Conservation (phyloP, 2,329 filamentous ascomycete species). For the Beauveria australis region DNA sequence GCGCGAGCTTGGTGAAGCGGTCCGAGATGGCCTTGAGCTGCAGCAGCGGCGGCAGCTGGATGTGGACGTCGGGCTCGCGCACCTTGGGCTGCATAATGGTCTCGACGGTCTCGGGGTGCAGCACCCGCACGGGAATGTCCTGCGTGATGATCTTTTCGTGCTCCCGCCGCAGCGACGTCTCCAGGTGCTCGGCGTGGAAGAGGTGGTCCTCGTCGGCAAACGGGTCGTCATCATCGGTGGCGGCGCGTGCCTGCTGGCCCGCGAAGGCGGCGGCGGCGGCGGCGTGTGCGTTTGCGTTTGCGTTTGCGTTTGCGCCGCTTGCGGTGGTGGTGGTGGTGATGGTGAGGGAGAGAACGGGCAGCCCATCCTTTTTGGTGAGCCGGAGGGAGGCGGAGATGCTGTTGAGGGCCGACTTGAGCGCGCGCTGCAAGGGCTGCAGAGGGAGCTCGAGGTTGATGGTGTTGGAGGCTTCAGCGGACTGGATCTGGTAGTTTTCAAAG, state of each 20-base stretch:
- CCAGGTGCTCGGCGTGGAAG: conserved; percentile 43
- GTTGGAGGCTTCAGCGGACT: conserved; percentile 74
- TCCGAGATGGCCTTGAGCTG: conserved; percentile 93
- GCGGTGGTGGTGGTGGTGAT: conserved; percentile 68
- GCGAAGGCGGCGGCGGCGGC: conserved; percentile 14
- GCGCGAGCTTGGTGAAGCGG: conserved; percentile 81
- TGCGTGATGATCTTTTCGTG: conserved; percentile 91
- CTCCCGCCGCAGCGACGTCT: conserved; percentile 54
- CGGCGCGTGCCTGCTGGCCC: conserved; percentile 19
- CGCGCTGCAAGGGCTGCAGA: conserved; percentile 76
- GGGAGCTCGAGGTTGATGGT: conserved; percentile 96
- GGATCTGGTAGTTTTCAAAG: conserved; percentile 76
- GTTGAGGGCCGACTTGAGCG: conserved; percentile 80
- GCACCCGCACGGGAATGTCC: conserved; percentile 88
- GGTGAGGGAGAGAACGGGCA: conserved; percentile 82
- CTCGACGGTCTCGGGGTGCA: conserved; percentile 76
- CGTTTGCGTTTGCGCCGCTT: conserved; percentile 23
- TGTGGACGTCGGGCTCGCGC: conserved; percentile 87
- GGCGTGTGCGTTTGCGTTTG: conserved; percentile 23
- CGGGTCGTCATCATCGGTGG: conserved; percentile 24
- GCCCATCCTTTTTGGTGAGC: conserved; percentile 83
- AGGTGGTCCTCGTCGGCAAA: conserved; percentile 37
- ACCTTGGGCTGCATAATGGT: conserved; percentile 89
- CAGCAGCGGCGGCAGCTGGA: conserved; percentile 75
- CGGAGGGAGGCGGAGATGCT: conserved; percentile 76